Conservation (phyloP, 495 filamentous ascomycete genomes). For the Hyaloscypha hepaticicola region DNA sequence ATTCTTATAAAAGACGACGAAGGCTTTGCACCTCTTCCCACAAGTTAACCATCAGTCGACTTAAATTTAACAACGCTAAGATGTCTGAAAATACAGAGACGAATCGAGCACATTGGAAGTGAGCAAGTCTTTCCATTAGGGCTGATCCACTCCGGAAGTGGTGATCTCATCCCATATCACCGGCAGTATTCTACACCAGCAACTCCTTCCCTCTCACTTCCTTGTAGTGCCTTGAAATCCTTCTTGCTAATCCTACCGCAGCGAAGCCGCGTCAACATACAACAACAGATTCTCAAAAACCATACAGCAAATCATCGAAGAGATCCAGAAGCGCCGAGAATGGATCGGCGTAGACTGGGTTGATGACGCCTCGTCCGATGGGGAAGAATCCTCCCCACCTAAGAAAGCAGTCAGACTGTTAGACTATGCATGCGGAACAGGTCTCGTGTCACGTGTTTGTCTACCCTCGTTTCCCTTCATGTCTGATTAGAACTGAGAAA, state of each 20-base stretch:
- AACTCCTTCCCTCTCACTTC: neutral
- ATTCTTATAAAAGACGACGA: conserved; percentile 5
- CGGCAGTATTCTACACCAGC: neutral
- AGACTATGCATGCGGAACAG: conserved; percentile 36
- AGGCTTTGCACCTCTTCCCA: neutral
- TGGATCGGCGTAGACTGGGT: conserved; percentile 33
- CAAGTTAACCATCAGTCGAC: neutral
- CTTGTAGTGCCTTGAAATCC: neutral
- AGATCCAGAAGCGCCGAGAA: conserved; percentile 25
- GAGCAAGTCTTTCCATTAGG: conserved; percentile 11
- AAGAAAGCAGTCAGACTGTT: conserved; percentile 24
- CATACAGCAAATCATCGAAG: conserved; percentile 30
- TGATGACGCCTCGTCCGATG: conserved; percentile 20
- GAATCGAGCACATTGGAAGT: conserved; percentile 30
- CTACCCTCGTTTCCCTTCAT: neutral
- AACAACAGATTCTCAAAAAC: conserved; percentile 29
- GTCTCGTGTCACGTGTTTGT: conserved; percentile 32
- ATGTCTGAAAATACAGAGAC: conserved; percentile 21
- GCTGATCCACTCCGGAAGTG: neutral
- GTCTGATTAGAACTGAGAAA: neutral
- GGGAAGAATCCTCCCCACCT: conserved; percentile 8
- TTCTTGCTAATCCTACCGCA: conserved; percentile 7
- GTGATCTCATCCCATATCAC: neutral
- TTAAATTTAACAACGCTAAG: neutral
- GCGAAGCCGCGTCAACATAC: conserved; percentile 29